Evolutionary conservation across 129 eudicot genomes (phyloP).

Genomic region (Centella asiatica): DNA sequence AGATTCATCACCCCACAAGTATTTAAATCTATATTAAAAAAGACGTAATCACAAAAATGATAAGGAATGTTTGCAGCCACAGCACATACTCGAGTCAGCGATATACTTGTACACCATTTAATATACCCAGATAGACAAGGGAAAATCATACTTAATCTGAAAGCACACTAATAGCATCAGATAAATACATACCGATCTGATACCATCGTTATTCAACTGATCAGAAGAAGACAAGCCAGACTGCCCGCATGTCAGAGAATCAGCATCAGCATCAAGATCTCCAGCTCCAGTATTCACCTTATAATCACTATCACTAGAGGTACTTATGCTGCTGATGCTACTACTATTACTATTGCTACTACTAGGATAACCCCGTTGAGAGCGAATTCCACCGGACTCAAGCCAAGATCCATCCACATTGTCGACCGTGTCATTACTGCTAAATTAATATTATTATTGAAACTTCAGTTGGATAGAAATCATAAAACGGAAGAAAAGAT

Average conservation of each 20-base stretch:
- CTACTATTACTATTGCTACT: constrained; percentile 94
- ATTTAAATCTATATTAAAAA: too few species aligned
- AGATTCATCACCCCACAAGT: too few species aligned
- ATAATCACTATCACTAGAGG: constrained; percentile 83
- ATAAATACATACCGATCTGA: constrained; percentile 46
- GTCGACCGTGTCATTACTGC: constrained; percentile 32
- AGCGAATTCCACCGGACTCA: constrained; percentile 38
- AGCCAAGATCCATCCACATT: constrained; percentile 68
- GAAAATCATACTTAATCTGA: not conserved
- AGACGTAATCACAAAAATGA: too few species aligned
- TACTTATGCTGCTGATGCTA: constrained; percentile 74
- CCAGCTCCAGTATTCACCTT: constrained; percentile 47
- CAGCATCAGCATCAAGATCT: constrained; percentile 97
- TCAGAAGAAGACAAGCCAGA: constrained; percentile 76
- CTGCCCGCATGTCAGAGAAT: constrained; percentile 71
- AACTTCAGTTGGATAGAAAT: constrained; percentile 26
- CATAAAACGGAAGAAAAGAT: constrained; percentile 1
- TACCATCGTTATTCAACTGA: constrained; percentile 49
- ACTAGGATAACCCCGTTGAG: constrained; percentile 55
- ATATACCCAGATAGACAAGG: not conserved
- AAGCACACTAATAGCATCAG: not conserved
- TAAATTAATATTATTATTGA: too few species aligned
- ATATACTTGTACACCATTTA: not conserved
- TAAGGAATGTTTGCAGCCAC: too few species aligned
- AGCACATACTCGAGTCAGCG: not conserved